Base-by-base conservation (phyloP, 495 filamentous ascomycete genomes). In the Hypoxylon fragiforme region DNA sequence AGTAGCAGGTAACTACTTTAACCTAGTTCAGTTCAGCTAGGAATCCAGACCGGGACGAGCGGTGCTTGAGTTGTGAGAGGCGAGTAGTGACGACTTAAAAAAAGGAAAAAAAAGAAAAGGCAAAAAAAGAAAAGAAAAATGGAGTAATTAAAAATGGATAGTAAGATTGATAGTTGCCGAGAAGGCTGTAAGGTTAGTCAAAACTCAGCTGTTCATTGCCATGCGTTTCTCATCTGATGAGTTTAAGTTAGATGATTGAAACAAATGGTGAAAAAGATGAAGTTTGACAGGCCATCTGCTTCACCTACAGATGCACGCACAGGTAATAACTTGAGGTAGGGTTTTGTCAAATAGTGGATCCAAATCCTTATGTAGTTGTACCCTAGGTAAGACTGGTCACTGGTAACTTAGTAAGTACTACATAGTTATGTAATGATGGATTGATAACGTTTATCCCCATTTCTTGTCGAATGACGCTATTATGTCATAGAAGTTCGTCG, bases 381-480 rank as follows among this genome's bases (percentile, higher is more conserved):
- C n/a, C n/a, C n/a, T n/a, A n/a, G n/a, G n/a, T n/a, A n/a, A n/a
- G n/a, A n/a, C n/a, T n/a, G n/a, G n/a, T n/a, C n/a, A n/a, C 24
- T 28, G 24, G 9, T 4, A 4, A 28, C 4, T 28, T 28, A 9
- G 24, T 28, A 28, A 4, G 4, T 4, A 28, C 9, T 28, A 28
- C 4, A 28, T 28, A n/a, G n/a, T 28, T 4, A 28, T 28, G 24
- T 4, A 28, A 4, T 4, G 24, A 28, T 28, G 24, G 24, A 28
- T 28, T 28, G 24, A 28, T 9, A 9, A 28, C 24, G 24, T 4
- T 28, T 4, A 28, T 9, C 9, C 24, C 24, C 24, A 4, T 28
- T 28, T 4, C 24, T 9, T 28, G 24, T 28, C 9, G 24, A n/a
- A 60, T 60, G 44, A 49, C 56, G 50, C 39, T 60, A 50, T 60